Evolutionary conservation across 1,139 yeast genomes (phyloP).

Genomic region (Suhomyces wounanorum): DNA sequence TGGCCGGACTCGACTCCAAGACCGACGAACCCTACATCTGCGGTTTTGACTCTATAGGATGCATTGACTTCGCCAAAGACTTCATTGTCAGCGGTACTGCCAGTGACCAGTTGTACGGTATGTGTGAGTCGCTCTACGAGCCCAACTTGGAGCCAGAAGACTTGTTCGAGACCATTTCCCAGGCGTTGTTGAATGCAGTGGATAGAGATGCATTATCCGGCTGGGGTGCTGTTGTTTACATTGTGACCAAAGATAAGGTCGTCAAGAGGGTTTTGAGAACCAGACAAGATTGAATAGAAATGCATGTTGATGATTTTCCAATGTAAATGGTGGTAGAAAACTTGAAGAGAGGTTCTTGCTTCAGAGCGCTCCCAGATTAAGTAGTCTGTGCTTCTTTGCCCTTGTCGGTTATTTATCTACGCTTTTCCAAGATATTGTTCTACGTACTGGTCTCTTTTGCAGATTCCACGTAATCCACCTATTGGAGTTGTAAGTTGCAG

Average conservation of each 20-base stretch:
- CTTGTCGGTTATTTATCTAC: too few species aligned
- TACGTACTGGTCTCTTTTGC: too few species aligned
- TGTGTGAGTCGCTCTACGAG: slow-evolving; percentile 97
- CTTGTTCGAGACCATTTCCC: slow-evolving; percentile 92
- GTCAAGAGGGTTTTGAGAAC: slow-evolving; percentile 85
- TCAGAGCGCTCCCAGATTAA: too few species aligned
- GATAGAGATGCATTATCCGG: slow-evolving; percentile 98
- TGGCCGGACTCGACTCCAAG: slow-evolving; percentile 88
- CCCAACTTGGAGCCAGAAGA: slow-evolving; percentile 94
- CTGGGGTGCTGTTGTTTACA: slow-evolving; percentile 97
- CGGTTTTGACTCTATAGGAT: slow-evolving; percentile 95
- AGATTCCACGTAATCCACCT: too few species aligned
- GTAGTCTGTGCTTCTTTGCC: too few species aligned
- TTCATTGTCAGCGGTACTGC: slow-evolving; percentile 98
- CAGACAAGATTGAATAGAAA: slow-evolving; percentile 69
- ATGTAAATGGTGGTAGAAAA: background rate
- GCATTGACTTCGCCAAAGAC: slow-evolving; percentile 93
- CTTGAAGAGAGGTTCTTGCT: too few species aligned
- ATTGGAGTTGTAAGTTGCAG: too few species aligned
- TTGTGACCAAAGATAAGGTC: slow-evolving; percentile 90
- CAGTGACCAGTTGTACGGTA: slow-evolving; percentile 91
- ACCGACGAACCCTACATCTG: slow-evolving; percentile 86
- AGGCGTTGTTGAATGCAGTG: slow-evolving; percentile 88
- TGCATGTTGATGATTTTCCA: slow-evolving; percentile 1
- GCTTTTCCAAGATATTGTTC: too few species aligned